These are phyloP conservation scores for Trametopsis cervina DNA, from an alignment of 768 basidiomycete genomes.

Conservation along the genomic window DNA sequence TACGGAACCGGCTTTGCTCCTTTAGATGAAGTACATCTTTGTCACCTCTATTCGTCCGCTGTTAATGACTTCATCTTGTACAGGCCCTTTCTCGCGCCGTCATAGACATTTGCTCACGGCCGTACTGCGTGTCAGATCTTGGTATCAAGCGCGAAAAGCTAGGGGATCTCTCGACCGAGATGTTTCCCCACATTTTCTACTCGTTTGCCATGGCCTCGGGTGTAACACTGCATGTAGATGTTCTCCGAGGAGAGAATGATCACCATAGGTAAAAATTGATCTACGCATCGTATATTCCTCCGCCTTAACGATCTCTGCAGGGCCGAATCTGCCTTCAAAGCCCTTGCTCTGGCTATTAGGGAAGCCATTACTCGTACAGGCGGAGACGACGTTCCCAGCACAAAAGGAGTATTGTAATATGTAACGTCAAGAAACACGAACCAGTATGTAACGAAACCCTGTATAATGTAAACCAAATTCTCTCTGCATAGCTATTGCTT, in stretches of 20 bases:
- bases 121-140: conserved; percentile 90
- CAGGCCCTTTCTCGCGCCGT: conserved; percentile 94
- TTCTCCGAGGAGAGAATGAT: conserved; percentile 92
- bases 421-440: too few relatives aligned
- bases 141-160: conserved; percentile 86
- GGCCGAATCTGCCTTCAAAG: conserved; percentile 97
- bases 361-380: conserved; percentile 92
- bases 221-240: conserved; percentile 90
- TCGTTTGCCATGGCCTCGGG: conserved; percentile 97
- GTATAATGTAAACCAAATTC: too few relatives aligned
- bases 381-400: conserved; percentile 87
- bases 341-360: conserved; percentile 88
- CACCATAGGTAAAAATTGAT: conserved; percentile 83
- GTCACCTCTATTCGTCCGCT: not conserved
- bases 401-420: conserved; percentile 87
- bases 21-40: conserved; percentile 75
- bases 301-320: too few relatives aligned
- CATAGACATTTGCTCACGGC: conserved; percentile 96
- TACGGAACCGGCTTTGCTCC: conserved; percentile 98
- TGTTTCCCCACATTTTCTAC: conserved; percentile 97
- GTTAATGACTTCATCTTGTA: not conserved
- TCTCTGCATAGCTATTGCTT: too few relatives aligned
- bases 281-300: too few relatives aligned
- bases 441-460: too few relatives aligned
- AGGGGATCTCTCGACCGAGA: conserved; percentile 93